Evolutionary conservation across 1,284 basidiomycete species (phyloP).

Genomic region (Trichosporon coremiiforme): DNA sequence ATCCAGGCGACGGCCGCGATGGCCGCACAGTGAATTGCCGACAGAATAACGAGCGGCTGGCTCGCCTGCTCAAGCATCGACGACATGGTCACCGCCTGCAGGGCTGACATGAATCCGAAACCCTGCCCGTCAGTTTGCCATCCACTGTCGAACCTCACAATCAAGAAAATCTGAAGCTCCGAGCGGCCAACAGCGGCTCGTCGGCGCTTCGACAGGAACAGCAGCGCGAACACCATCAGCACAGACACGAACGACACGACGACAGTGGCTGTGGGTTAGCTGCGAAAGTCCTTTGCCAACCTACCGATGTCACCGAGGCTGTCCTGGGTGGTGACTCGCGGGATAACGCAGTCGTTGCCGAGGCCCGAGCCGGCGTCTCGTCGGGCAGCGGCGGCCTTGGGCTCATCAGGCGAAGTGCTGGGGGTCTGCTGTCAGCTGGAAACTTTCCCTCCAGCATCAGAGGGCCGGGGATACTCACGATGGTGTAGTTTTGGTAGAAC

Average conservation of each 20-base stretch:
- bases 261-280: slow-evolving; percentile 41
- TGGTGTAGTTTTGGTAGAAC: slow-evolving; percentile 40
- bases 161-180: slow-evolving; percentile 48
- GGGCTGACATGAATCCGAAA: slow-evolving; percentile 70
- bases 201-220: slow-evolving; percentile 35
- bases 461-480: slow-evolving; percentile 37
- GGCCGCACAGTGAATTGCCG: slow-evolving; percentile 69
- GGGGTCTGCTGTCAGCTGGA: slow-evolving; percentile 26
- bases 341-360: slow-evolving; percentile 48
- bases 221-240: slow-evolving; percentile 36
- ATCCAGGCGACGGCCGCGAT: slow-evolving; percentile 74
- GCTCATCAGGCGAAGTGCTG: slow-evolving; percentile 36
- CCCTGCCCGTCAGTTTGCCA: slow-evolving; percentile 43
- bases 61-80: slow-evolving; percentile 69
- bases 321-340: slow-evolving; percentile 41
- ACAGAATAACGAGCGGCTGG: slow-evolving; percentile 67
- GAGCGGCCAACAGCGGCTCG: slow-evolving; percentile 50
- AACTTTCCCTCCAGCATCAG: no score
- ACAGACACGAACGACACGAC: slow-evolving; percentile 46
- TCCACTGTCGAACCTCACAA: slow-evolving; percentile 32
- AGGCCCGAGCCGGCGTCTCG: slow-evolving; percentile 45
- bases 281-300: slow-evolving; percentile 19
- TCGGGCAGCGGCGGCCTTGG: slow-evolving; percentile 39
- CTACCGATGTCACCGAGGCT: slow-evolving; percentile 51
- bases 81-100: slow-evolving; percentile 77